phyloP scores from a whole-genome alignment of 2,329 filamentous ascomycete genomes.

The Colletotrichum chrysophilum region DNA sequence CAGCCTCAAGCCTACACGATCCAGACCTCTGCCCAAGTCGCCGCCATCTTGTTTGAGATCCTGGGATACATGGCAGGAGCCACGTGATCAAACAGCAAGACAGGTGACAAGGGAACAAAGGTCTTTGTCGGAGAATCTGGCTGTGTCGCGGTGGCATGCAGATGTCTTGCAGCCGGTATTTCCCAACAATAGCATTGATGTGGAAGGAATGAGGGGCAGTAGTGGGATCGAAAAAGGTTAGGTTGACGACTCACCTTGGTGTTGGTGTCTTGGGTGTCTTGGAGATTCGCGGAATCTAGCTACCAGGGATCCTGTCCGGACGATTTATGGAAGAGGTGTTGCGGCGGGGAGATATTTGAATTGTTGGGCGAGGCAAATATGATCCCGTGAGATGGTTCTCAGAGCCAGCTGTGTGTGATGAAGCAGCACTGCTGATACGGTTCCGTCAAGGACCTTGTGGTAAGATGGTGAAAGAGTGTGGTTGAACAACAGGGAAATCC shows the following conservation, averaged over 20 bases:
- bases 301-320: not conserved
- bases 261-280: constrained; percentile 5
- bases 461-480: constrained; percentile 22
- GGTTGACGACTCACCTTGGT: constrained; percentile 6
- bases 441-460: constrained; percentile 27
- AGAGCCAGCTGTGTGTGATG: constrained; percentile 21
- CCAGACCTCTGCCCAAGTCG: not conserved
- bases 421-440: constrained; percentile 28
- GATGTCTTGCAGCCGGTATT: not conserved
- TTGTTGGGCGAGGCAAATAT: not conserved
- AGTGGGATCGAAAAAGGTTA: not conserved
- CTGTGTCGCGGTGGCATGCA: not conserved
- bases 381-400: constrained; percentile 21
- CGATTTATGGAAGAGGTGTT: not conserved
- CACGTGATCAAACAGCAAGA: not conserved
- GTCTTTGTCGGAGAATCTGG: not conserved
- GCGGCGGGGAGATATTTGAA: not conserved
- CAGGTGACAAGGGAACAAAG: not conserved
- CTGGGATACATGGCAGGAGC: not conserved
- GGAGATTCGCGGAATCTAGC: constrained; percentile 8
- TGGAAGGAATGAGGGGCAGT: constrained; percentile 1
- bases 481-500: constrained; percentile 25
- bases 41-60: not conserved
- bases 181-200: constrained; percentile 18
- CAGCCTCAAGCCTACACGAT: not conserved